Percentiles rank a stretch among this genome's conserved stretches.
Conservation (phyloP, 2,329 filamentous ascomycete genomes). For the Keithomyces neogunnii region DNA sequence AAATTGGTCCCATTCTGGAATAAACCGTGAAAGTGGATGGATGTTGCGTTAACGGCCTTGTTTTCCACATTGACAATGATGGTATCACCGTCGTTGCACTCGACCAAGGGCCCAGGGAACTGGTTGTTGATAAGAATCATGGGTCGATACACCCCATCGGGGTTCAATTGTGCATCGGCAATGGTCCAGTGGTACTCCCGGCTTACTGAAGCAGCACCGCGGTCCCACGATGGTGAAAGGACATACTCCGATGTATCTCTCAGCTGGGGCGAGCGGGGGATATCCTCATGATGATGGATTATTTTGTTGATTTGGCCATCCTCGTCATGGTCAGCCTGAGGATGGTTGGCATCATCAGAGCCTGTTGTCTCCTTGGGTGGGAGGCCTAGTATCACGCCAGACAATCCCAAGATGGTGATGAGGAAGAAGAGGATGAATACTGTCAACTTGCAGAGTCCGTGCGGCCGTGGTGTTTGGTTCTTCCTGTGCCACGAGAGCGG, state of each 20-base stretch:
- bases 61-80: slow-evolving; percentile 64
- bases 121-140: slow-evolving; percentile 67
- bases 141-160: slow-evolving; percentile 47
- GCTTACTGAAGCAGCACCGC: slow-evolving; percentile 35
- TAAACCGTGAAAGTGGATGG: slow-evolving; percentile 70
- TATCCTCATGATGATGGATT: slow-evolving; percentile 16
- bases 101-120: slow-evolving; percentile 65
- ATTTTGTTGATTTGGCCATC: not conserved
- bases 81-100: slow-evolving; percentile 65
- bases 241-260: slow-evolving; percentile 42
- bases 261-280: slow-evolving; percentile 15
- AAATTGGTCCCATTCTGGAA: slow-evolving; percentile 67
- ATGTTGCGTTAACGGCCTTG: slow-evolving; percentile 54
- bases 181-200: slow-evolving; percentile 56
- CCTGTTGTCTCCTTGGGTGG: not conserved
- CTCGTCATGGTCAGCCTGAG: not conserved
- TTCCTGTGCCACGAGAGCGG: not conserved
- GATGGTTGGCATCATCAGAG: not conserved
- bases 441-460: slow-evolving; percentile 7
- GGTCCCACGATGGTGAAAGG: slow-evolving; percentile 49
- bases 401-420: slow-evolving; percentile 15
- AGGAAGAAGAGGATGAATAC: slow-evolving; percentile 15
- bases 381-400: slow-evolving; percentile 14
- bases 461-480: not conserved
- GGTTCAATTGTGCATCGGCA: slow-evolving; percentile 47